These are phyloP conservation scores for Petunia hybrid DNA, from an alignment of 305 asterid genomes.

Conservation along the genomic window DNA sequence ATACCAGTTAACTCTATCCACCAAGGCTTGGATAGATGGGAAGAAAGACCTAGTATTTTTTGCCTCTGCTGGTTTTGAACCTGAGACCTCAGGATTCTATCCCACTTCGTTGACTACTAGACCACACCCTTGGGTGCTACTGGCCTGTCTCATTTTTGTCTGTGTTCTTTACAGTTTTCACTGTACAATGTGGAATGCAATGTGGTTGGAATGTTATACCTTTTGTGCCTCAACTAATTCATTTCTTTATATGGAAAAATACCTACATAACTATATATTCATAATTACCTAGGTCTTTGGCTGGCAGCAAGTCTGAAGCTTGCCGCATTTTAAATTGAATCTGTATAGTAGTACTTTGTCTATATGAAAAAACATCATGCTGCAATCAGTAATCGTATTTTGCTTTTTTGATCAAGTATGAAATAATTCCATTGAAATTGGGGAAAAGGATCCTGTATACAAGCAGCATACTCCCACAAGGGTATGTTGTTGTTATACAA, in stretches of 20 bases:
- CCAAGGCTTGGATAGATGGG: too few species aligned
- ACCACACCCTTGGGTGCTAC: background rate
- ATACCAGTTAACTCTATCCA: too few species aligned
- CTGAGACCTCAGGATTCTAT: too few species aligned
- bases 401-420: too few species aligned
- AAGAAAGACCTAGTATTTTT: too few species aligned
- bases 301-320: background rate
- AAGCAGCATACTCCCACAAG: too few species aligned
- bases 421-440: too few species aligned
- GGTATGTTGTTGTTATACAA: too few species aligned
- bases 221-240: background rate
- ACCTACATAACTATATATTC: background rate
- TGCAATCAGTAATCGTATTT: background rate
- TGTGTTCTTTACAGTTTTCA: conserved; percentile 18
- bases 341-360: background rate
- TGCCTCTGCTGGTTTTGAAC: too few species aligned
- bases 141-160: conserved; percentile 5
- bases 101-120: too few species aligned
- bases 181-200: background rate
- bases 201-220: background rate
- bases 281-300: conserved; percentile 9
- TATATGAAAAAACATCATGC: background rate
- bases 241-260: background rate
- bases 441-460: too few species aligned
- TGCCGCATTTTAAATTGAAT: background rate